A percentile compares a stretch with the other conserved stretches of the same genome.
Conservation (phyloP, 352 stramenopile species). For the Phytophthora boehmeriae region DNA sequence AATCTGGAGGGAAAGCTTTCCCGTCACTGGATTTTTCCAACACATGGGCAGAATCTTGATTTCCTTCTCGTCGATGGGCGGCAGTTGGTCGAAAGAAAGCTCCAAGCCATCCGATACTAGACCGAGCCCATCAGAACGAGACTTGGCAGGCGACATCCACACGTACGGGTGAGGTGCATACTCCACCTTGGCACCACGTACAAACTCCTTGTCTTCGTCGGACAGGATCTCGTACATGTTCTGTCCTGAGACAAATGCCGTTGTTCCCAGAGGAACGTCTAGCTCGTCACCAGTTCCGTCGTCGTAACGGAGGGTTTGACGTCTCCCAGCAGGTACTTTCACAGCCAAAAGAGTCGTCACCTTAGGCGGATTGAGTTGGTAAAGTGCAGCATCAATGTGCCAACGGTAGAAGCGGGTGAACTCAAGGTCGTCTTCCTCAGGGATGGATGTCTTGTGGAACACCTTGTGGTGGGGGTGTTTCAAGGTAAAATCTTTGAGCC, state of each 20-base stretch:
- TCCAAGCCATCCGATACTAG: conserved; percentile 34
- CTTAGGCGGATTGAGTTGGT: conserved; percentile 32
- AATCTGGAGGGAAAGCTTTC: conserved; percentile 35
- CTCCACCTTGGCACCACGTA: conserved; percentile 30
- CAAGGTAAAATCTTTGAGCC: conserved; percentile 36
- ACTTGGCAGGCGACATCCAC: conserved; percentile 36
- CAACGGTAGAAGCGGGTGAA: conserved; percentile 42
- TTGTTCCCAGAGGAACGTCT: conserved; percentile 29
- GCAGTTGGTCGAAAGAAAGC: conserved; percentile 29
- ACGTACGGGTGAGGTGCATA: conserved; percentile 40
- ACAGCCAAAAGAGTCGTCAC: conserved; percentile 34
- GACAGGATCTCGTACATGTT: conserved; percentile 38
- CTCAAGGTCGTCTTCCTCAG: conserved; percentile 30
- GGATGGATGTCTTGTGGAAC: conserved; percentile 35
- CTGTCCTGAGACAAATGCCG: conserved; percentile 36
- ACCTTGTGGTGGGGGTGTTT: conserved; percentile 38
- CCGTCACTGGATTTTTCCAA: conserved; percentile 35
- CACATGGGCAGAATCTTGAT: conserved; percentile 40
- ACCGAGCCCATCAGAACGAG: conserved; percentile 33
- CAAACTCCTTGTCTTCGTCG: conserved; percentile 35
- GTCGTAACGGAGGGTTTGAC: conserved; percentile 36
- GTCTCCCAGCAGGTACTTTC: conserved; percentile 26
- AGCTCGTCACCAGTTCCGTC: conserved; percentile 34
- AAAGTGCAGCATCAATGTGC: conserved; percentile 38
- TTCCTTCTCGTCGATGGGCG: conserved; percentile 29